Evolutionary conservation across 2,329 filamentous ascomycete species (phyloP), one percentile per base, ranked within the genome.

Genomic region (Lasiodiplodia sp.): DNA sequence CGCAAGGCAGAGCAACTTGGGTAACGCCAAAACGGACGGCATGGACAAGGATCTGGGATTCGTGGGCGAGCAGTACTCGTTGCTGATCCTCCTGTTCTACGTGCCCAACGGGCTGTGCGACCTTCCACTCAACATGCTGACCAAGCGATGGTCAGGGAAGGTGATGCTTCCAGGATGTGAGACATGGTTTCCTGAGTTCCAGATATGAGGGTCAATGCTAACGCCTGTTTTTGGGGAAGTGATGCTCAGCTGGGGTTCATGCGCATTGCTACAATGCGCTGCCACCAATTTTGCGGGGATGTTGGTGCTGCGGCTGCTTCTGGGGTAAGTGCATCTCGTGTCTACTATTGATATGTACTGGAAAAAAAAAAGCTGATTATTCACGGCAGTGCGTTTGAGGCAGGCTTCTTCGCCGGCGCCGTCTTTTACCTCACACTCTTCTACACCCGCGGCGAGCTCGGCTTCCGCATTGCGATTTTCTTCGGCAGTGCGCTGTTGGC

Each of bases 321-420:
- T 86, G 5, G 78, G 69, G 69, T 70, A 65, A 40, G 25, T 47
- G 44, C 44, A 47, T 1, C 40, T 18, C 40, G 4, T 18, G 5
- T 16, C 28, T 31, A n/a, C 18, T 10, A 5, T 55, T 3, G 25
- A 10, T n/a, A 31, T 40, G 55, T 10, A 34, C 31, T 34, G 31
- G 51, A 28, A 34, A 11, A 28, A 11, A 25, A 28, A 53, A 11
- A 28, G n/a, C 40, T 51, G 14, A 63, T 16, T 1, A 3, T 23
- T 4, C 21, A 49, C 34, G 7, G 16, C 51, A 69, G 85, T 28
- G 73, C 77, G 6, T 77, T 74, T 25, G 86, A 88, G 75, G 86
- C 85, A 0, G 86, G 84, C 0, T 88, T 87, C 76, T 86, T 86
- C 69, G 82, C 85, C 4, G 81, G 84, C 0, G 82, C 84, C 16